These are phyloP conservation scores for Sugiyamaella floridensis DNA, from an alignment of 805 yeast species.

Conservation along the genomic window DNA sequence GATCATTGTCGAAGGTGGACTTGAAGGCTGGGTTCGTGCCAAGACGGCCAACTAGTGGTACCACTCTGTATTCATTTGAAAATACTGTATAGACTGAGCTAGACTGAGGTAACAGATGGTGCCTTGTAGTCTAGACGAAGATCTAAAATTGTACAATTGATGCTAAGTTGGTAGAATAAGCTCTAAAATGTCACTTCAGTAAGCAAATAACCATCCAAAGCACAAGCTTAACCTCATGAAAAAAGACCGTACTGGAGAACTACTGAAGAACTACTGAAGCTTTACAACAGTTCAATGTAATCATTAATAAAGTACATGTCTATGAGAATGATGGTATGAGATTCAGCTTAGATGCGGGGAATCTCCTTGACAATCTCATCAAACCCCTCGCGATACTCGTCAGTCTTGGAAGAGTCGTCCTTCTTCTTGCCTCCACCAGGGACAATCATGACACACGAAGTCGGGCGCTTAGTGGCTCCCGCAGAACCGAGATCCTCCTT, in stretches of 20 bases:
- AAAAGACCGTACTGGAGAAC: no score
- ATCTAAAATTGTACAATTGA: not conserved
- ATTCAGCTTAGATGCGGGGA: conserved; percentile 23
- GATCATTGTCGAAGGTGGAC: conserved; percentile 92
- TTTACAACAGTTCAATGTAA: not conserved
- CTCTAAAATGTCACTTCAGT: no score
- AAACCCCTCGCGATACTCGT: conserved; percentile 83
- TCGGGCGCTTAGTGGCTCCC: conserved; percentile 98
- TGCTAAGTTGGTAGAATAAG: not conserved
- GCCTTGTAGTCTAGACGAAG: not conserved
- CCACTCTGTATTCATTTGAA: no score
- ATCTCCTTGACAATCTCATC: conserved; percentile 95
- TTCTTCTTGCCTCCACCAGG: conserved; percentile 84
- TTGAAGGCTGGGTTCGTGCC: conserved; percentile 95
- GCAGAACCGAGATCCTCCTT: conserved; percentile 98
- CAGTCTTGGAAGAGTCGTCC: conserved; percentile 58
- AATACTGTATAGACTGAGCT: no score
- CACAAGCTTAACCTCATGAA: no score
- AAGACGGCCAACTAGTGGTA: conserved; percentile 3
- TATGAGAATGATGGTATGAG: not conserved
- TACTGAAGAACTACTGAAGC: no score
- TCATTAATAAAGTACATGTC: not conserved
- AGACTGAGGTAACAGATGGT: no score
- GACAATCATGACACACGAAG: conserved; percentile 93
- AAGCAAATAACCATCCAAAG: no score